phyloP scores from a whole-genome alignment of 208 protist genomes.

The Leishmania guyanensis region DNA sequence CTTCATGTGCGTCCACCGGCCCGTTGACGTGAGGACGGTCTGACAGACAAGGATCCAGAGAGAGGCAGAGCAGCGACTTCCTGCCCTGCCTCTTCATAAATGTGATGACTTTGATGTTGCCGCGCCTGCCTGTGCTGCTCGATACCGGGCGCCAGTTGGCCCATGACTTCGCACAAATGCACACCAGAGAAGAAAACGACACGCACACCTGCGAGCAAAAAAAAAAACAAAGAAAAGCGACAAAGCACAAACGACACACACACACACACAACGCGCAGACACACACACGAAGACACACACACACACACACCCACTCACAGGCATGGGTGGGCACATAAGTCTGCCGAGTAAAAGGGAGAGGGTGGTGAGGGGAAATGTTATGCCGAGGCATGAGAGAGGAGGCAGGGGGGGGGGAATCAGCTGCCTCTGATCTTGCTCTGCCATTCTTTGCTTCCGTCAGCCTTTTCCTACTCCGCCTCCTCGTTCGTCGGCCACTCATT shows the following conservation, averaged over 20 bases:
- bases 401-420: not conserved
- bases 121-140: not conserved
- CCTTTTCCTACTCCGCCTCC: slow-evolving; percentile 31
- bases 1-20: not conserved
- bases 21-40: not conserved
- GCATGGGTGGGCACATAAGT: not conserved
- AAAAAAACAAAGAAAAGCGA: not conserved
- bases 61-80: not conserved
- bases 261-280: not conserved
- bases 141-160: not conserved
- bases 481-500: slow-evolving; percentile 89
- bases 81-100: not conserved
- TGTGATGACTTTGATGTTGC: not conserved
- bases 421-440: not conserved
- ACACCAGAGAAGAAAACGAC: not conserved
- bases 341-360: not conserved
- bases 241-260: not conserved
- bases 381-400: not conserved
- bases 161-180: not conserved
- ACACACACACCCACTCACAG: no score
- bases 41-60: not conserved
- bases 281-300: not conserved
- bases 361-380: not conserved
- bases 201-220: not conserved
- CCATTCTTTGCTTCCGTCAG: not conserved